Percentiles rank a stretch among this genome's conserved stretches.
Conservation (phyloP, 768 basidiomycete species). For the Scleroderma citrinum region DNA sequence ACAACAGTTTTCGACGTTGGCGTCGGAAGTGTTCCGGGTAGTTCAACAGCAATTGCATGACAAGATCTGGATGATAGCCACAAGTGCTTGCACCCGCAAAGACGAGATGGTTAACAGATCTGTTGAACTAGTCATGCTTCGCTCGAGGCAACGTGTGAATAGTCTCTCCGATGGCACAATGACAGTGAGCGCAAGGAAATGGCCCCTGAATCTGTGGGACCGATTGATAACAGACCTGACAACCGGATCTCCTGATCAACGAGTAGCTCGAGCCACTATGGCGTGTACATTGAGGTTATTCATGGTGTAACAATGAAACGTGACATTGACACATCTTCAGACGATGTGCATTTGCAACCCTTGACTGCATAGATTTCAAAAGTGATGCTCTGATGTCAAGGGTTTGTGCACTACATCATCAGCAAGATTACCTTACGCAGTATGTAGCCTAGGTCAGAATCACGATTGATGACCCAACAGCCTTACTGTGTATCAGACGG, state of each 20-base stretch:
- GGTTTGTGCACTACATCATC: too few relatives aligned
- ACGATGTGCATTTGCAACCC: too few relatives aligned
- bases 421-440: too few relatives aligned
- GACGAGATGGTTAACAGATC: constrained; percentile 46
- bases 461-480: not conserved
- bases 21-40: constrained; percentile 48
- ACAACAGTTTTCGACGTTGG: constrained; percentile 43
- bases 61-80: constrained; percentile 48
- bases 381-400: not conserved
- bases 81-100: constrained; percentile 54
- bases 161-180: constrained; percentile 47
- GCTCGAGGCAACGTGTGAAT: constrained; percentile 49
- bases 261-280: constrained; percentile 50
- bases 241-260: constrained; percentile 33
- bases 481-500: not conserved
- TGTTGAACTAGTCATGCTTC: constrained; percentile 43
- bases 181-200: constrained; percentile 48
- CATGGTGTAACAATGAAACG: constrained; percentile 7
- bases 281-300: constrained; percentile 8
- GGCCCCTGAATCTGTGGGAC: constrained; percentile 43
- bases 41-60: constrained; percentile 52
- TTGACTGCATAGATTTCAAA: too few relatives aligned
- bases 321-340: too few relatives aligned
- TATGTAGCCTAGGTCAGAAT: not conserved
- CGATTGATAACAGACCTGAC: not conserved